Evolutionary conservation across 2,329 filamentous ascomycete genomes (phyloP), one percentile per base, ranked within the genome.

Genomic region (Catunica adiposa): DNA sequence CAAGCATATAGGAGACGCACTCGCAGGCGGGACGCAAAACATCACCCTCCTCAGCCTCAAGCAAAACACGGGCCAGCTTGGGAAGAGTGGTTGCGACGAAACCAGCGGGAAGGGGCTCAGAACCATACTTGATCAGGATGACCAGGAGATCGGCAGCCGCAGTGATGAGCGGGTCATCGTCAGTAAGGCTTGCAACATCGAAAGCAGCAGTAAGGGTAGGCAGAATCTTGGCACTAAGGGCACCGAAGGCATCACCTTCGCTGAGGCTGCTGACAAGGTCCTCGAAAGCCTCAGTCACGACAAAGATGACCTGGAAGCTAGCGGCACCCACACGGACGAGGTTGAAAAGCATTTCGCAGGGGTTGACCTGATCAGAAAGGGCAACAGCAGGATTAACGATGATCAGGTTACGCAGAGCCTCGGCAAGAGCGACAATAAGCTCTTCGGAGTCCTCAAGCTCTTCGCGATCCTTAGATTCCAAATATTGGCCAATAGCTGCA

Each of bases 381-480:
- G 86, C 83, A 54, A 92, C 80, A 15, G 76, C 75, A 2, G 85
- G 79, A 62, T 96, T 83, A 55, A 95, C 77, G 62, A 83, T 76
- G 63, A 97, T 92, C 26, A 86, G 83, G 62, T 89, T 82, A 53
- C 88, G 80, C 2, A 97, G 73, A 0, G 89, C 85, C 68, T 96
- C 89, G 4, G 90, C 85, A 31, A 98, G 73, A 0, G 89, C 90
- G 14, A 94, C 86, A 61, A 96, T 81, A 55, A 97, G 78, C 66
- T 98, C 92, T 62, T 97, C 90, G 9, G 86, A 86, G 60, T 96
- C 89, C 55, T 85, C 82, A 51, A 94, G 77, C 17, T 96, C 89
- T 54, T 78, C 79, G 51, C 92, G 74, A 63, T 96, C 89, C 65
- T 90, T 89, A 15, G 77, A 73, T 47, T 83, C 78, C 61, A 97